Evolutionary conservation across 768 basidiomycete species (phyloP).

Genomic region (Collybia nuda): DNA sequence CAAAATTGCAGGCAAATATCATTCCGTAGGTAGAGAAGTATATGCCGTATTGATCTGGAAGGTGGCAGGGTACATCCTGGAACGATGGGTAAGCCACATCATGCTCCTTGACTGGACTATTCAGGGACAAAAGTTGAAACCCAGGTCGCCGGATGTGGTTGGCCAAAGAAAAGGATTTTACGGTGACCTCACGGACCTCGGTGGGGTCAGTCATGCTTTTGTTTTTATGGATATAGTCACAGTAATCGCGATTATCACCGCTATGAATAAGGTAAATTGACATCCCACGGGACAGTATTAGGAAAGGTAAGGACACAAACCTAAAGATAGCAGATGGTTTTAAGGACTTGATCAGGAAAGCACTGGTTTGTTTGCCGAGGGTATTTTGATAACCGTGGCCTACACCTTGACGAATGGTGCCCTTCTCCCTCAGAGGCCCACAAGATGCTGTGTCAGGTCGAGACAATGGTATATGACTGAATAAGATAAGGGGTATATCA

Average conservation of each 20-base stretch:
- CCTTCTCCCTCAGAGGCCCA: slow-evolving; percentile 74
- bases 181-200: slow-evolving; percentile 71
- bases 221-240: slow-evolving; percentile 63
- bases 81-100: slow-evolving; percentile 39
- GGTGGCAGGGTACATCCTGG: slow-evolving; percentile 67
- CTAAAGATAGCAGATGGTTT: slow-evolving; percentile 72
- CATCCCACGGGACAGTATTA: neutral
- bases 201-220: slow-evolving; percentile 17
- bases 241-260: slow-evolving; percentile 92
- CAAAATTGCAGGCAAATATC: slow-evolving; percentile 33
- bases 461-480: slow-evolving; percentile 86
- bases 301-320: slow-evolving; percentile 32
- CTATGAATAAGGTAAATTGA: slow-evolving; percentile 28
- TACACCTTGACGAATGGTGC: slow-evolving; percentile 70
- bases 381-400: slow-evolving; percentile 84
- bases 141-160: slow-evolving; percentile 75
- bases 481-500: slow-evolving; percentile 56
- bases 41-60: slow-evolving; percentile 71
- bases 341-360: slow-evolving; percentile 68
- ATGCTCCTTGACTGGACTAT: slow-evolving; percentile 35
- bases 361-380: slow-evolving; percentile 75
- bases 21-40: slow-evolving; percentile 68
- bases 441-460: slow-evolving; percentile 74
- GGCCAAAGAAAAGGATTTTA: slow-evolving; percentile 85
- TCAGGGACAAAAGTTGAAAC: slow-evolving; percentile 77